A percentile compares a stretch with the other conserved stretches of the same genome.
Evolutionary conservation across 1,139 yeast species (phyloP).

Genomic region (Taphrina flavorubra): DNA sequence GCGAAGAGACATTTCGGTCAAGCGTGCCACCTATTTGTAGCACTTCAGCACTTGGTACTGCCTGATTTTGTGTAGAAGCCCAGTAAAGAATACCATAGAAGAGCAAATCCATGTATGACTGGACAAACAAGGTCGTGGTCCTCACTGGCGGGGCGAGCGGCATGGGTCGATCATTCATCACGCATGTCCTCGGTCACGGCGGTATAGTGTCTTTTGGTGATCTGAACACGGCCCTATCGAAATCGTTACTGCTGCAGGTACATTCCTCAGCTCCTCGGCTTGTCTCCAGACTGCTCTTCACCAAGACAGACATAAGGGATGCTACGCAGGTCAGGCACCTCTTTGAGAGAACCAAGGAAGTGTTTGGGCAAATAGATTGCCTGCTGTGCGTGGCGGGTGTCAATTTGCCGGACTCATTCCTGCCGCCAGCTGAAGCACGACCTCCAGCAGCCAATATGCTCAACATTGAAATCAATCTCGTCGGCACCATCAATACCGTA

Average conservation of each 20-base stretch:
- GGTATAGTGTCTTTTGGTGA: constrained; percentile 37
- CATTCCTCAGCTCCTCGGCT: constrained; percentile 34
- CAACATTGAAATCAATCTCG: constrained; percentile 27
- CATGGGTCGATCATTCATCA: constrained; percentile 37
- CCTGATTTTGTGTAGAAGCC: too few species aligned
- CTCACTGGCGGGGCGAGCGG: constrained; percentile 39
- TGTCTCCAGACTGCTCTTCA: constrained; percentile 35
- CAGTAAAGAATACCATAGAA: too few species aligned
- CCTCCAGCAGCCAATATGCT: constrained; percentile 17
- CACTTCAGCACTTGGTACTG: too few species aligned
- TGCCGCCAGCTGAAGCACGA: constrained; percentile 20
- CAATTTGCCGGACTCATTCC: constrained; percentile 37
- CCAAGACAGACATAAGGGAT: constrained; percentile 35
- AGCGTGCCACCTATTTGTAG: too few species aligned
- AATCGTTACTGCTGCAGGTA: constrained; percentile 30
- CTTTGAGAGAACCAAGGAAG: constrained; percentile 28
- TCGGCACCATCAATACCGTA: constrained; percentile 34
- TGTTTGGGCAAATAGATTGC: constrained; percentile 27
- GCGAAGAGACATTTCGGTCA: too few species aligned
- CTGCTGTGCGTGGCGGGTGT: constrained; percentile 38
- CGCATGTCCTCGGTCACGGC: constrained; percentile 28
- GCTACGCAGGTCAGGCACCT: constrained; percentile 10
- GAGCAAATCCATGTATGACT: constrained; percentile 21
- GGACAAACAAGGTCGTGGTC: constrained; percentile 32
- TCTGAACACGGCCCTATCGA: constrained; percentile 34